phyloP scores from a whole-genome alignment of 1,139 yeast species.

The Magnusiomyces clavatus region DNA sequence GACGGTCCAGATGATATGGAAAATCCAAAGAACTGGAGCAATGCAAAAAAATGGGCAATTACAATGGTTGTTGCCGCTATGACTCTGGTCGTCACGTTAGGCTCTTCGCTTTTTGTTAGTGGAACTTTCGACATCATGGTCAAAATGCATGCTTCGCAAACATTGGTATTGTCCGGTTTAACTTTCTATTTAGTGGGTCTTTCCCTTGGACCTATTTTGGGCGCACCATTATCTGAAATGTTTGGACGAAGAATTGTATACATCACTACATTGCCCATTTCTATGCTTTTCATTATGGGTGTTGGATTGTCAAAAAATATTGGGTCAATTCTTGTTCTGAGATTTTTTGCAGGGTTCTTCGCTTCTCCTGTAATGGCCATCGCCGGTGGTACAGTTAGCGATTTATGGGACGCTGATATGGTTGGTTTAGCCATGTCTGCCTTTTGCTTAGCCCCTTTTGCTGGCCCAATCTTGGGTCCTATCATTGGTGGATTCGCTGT shows the following conservation, averaged over 20 bases:
- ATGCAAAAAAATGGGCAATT: slow-evolving; percentile 29
- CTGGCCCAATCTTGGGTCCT: slow-evolving; percentile 82
- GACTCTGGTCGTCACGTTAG: slow-evolving; percentile 37
- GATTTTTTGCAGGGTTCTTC: slow-evolving; percentile 71
- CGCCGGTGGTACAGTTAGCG: slow-evolving; percentile 78
- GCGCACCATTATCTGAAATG: slow-evolving; percentile 45
- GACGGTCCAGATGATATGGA: slow-evolving; percentile 25
- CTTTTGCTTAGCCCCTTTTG: slow-evolving; percentile 69
- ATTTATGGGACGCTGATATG: slow-evolving; percentile 63
- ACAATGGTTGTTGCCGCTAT: slow-evolving; percentile 37
- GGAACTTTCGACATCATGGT: slow-evolving; percentile 37
- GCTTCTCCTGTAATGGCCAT: slow-evolving; percentile 81
- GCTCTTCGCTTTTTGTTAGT: slow-evolving; percentile 40
- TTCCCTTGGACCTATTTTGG: slow-evolving; percentile 44
- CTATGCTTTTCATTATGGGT: slow-evolving; percentile 47
- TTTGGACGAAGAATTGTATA: slow-evolving; percentile 56
- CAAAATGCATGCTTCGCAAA: slow-evolving; percentile 47
- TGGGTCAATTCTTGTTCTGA: slow-evolving; percentile 42
- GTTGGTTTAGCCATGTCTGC: slow-evolving; percentile 58
- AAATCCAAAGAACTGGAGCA: slow-evolving; percentile 29
- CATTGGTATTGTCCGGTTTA: slow-evolving; percentile 57
- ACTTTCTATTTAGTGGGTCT: slow-evolving; percentile 46
- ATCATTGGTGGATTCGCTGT: slow-evolving; percentile 74
- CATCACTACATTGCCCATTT: slow-evolving; percentile 51
- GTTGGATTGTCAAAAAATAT: slow-evolving; percentile 46